Base-by-base conservation (phyloP, 2,329 filamentous ascomycete species). In the Trichocomaceae sp. region DNA sequence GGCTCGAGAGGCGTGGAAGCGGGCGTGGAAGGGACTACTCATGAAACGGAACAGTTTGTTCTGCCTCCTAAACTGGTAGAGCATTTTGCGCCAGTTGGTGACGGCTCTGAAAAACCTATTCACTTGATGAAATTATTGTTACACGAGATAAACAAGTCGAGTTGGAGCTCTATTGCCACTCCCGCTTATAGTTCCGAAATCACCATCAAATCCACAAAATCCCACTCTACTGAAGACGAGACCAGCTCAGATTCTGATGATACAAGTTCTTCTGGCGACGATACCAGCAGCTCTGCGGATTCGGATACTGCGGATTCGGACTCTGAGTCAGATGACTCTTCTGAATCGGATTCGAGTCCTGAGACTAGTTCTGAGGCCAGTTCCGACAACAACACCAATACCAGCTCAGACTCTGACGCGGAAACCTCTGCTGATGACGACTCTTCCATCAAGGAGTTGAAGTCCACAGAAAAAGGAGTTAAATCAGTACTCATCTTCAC, bases 71-170 rank as follows among this genome's bases (percentile, higher is more conserved):
- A 76, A 1, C 74, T 92, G 20, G 73, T 76, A 51, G 88, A 93
- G 69, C 78, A 77, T 50, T 84, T 82, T 1, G 75, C 91, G 48
- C 82, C 87, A 54, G 80, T 90, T 15, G 80, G 83, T 52, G 83
- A 90, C 60, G 80, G 80, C 10, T 81, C 81, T 50, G 78, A 88
- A 52, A 92, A 91, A 72, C 92, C 92, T 0, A 75, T 99, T 3
- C 90, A 92, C 66, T 77, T 97, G n/a, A 74, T 96, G 37, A 83
- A 88, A 55, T 75, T 96, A 9, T 76, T 97, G 41, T 77, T 79
- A 13, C 66, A 66, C 9, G 60, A 67, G 44, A 67, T 73, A 52
- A 65, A 66, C 12, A 58, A 68, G 19, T 58, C 55, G n/a, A 48
- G 51, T 23, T 62, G 57, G 54, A 42, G 17, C 9, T 13, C 15